A percentile compares a stretch with the other conserved stretches of the same genome.
These are phyloP conservation scores for Hypoxylon cercidicola DNA, from an alignment of 495 filamentous ascomycete genomes.

Conservation along the genomic window DNA sequence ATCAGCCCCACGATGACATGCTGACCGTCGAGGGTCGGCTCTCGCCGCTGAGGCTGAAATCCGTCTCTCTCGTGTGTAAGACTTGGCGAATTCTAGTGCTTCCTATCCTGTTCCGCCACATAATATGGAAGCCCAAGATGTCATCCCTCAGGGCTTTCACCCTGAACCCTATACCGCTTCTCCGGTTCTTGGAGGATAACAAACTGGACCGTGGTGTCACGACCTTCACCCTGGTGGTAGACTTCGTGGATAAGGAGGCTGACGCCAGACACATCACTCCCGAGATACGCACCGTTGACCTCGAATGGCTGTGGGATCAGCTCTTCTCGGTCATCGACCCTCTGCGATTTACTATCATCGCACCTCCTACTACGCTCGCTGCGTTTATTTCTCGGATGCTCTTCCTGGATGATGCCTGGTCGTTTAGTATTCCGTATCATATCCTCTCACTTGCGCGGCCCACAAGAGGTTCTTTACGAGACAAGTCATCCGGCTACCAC, in stretches of 20 bases:
- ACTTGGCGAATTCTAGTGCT: slow-evolving; percentile 52
- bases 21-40: slow-evolving; percentile 30
- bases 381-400: slow-evolving; percentile 52
- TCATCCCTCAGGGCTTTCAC: slow-evolving; percentile 40
- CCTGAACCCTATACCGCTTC: slow-evolving; percentile 43
- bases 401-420: slow-evolving; percentile 51
- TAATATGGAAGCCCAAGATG: slow-evolving; percentile 48
- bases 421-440: slow-evolving; percentile 53
- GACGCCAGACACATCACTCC: slow-evolving; percentile 32
- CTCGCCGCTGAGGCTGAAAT: slow-evolving; percentile 50
- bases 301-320: slow-evolving; percentile 56
- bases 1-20: slow-evolving; percentile 50
- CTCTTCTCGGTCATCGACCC: slow-evolving; percentile 56
- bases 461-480: slow-evolving; percentile 12
- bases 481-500: slow-evolving; percentile 4
- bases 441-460: slow-evolving; percentile 52
- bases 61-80: slow-evolving; percentile 51
- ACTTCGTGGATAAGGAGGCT: slow-evolving; percentile 25
- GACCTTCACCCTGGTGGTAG: slow-evolving; percentile 49
- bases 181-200: slow-evolving; percentile 47
- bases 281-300: slow-evolving; percentile 38
- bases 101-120: slow-evolving; percentile 56
- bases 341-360: slow-evolving; percentile 54
- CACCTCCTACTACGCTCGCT: slow-evolving; percentile 52
- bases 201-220: slow-evolving; percentile 43